Percentiles rank a stretch among this genome's conserved stretches.
These are phyloP conservation scores for Camellia japonica DNA, from an alignment of 148 eudicot genomes.

Conservation along the genomic window DNA sequence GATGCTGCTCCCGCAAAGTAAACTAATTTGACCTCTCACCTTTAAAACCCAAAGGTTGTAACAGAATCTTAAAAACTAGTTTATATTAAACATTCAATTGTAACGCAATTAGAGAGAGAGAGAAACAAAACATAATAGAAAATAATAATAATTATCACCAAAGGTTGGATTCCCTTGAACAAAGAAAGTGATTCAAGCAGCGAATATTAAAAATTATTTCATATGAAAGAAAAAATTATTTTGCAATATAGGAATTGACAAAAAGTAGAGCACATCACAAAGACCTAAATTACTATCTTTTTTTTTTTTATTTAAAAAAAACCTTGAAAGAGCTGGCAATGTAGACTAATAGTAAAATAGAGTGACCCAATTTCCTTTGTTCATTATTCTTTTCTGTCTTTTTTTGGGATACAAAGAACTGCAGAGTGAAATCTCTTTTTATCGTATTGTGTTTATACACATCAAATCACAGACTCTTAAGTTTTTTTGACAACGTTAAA, in stretches of 20 bases:
- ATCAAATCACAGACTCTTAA: not conserved
- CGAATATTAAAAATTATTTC: not conserved
- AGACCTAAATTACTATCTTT: not conserved
- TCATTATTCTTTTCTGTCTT: too few species aligned
- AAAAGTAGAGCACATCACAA: not conserved
- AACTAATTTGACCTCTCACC: conserved; percentile 86
- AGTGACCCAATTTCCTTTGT: too few species aligned
- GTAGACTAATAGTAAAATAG: not conserved
- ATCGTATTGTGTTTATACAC: not conserved
- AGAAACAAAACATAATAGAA: conserved; percentile 2
- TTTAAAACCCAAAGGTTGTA: conserved; percentile 26
- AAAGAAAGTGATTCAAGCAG: conserved; percentile 24
- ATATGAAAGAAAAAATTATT: not conserved
- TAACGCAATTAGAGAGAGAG: not conserved
- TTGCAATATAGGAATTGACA: not conserved
- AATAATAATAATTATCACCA: not conserved
- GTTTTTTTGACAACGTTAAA: too few species aligned
- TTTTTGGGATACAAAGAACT: not conserved
- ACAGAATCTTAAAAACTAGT: not conserved
- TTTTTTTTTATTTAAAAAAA: not conserved
- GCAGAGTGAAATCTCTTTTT: not conserved
- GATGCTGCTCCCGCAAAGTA: conserved; percentile 61
- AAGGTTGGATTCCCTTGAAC: not conserved
- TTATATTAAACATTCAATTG: not conserved
- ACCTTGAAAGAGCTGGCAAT: not conserved